A percentile compares a stretch with the other conserved stretches of the same genome.
phyloP scores from a whole-genome alignment of 2,329 filamentous ascomycete species.

The Phialophora verrucosa region DNA sequence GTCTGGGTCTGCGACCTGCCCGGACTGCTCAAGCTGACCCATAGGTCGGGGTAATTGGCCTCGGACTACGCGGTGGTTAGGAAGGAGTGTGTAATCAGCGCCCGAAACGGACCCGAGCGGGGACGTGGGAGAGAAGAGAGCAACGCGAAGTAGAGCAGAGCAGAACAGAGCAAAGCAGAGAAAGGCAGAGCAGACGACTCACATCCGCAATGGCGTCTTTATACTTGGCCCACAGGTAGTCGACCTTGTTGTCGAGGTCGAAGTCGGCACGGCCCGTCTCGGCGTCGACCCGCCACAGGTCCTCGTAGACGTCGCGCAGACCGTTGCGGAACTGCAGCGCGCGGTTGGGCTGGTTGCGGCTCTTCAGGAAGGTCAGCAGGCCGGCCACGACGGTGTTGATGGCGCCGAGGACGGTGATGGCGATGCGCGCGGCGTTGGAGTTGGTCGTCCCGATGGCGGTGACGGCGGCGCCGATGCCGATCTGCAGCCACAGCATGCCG shows the following conservation, averaged over 20 bases:
- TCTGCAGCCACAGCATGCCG: constrained; percentile 24
- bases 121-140: not conserved
- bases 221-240: constrained; percentile 13
- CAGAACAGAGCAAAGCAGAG: not conserved
- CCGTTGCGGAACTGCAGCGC: constrained; percentile 28
- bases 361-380: constrained; percentile 28
- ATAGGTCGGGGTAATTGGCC: constrained; percentile 32
- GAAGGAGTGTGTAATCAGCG: not conserved
- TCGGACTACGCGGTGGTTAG: constrained; percentile 1
- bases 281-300: constrained; percentile 22
- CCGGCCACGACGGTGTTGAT: constrained; percentile 30
- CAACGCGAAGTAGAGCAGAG: not conserved
- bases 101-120: not conserved
- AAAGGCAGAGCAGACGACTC: not conserved
- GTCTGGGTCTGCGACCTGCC: not conserved
- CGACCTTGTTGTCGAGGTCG: constrained; percentile 16
- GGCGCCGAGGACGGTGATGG: constrained; percentile 25
- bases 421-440: constrained; percentile 18
- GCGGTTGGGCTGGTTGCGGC: constrained; percentile 28
- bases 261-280: constrained; percentile 20
- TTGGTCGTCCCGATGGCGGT: constrained; percentile 18
- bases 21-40: constrained; percentile 18
- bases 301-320: constrained; percentile 16
- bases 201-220: constrained; percentile 19
- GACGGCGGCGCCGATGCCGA: constrained; percentile 22